phyloP scores from a whole-genome alignment of 2,329 filamentous ascomycete genomes.

The Paecilomyces dactylethromorphus region DNA sequence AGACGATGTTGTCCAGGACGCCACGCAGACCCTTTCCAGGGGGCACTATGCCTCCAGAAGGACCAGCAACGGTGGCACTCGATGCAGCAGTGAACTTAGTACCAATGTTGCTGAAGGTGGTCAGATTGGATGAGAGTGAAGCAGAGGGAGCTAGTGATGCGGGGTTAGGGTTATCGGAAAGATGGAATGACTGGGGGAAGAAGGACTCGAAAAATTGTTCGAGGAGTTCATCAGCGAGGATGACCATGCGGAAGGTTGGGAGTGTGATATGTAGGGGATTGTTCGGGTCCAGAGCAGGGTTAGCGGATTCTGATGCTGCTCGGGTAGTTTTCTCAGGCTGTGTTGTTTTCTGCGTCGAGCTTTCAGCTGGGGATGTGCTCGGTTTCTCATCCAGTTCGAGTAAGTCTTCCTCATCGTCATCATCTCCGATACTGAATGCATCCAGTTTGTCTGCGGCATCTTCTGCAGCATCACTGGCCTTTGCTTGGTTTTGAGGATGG shows the following conservation, averaged over 20 bases:
- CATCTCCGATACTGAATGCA: slow-evolving; percentile 71
- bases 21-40: slow-evolving; percentile 74
- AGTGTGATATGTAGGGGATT: slow-evolving; percentile 93
- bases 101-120: slow-evolving; percentile 73
- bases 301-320: slow-evolving; percentile 69
- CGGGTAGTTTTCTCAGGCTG: slow-evolving; percentile 46
- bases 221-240: slow-evolving; percentile 88
- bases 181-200: slow-evolving; percentile 86
- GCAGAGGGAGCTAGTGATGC: slow-evolving; percentile 38
- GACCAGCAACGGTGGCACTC: slow-evolving; percentile 39
- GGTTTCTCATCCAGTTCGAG: slow-evolving; percentile 33
- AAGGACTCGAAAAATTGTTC: slow-evolving; percentile 97
- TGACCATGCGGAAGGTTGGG: slow-evolving; percentile 97
- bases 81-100: slow-evolving; percentile 32
- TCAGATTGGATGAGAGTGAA: slow-evolving; percentile 63
- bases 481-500: slow-evolving; percentile 56
- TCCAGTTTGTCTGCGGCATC: slow-evolving; percentile 35
- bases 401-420: slow-evolving; percentile 52
- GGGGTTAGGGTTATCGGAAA: slow-evolving; percentile 58
- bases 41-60: slow-evolving; percentile 54
- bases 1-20: slow-evolving; percentile 95
- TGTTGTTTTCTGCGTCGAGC: slow-evolving; percentile 17
- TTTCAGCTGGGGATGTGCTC: slow-evolving; percentile 14
- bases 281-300: slow-evolving; percentile 83
- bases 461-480: slow-evolving; percentile 8